Base-by-base conservation (phyloP, 176 grass and related monocot genomes). In the Bolboschoenus planiculmis region DNA sequence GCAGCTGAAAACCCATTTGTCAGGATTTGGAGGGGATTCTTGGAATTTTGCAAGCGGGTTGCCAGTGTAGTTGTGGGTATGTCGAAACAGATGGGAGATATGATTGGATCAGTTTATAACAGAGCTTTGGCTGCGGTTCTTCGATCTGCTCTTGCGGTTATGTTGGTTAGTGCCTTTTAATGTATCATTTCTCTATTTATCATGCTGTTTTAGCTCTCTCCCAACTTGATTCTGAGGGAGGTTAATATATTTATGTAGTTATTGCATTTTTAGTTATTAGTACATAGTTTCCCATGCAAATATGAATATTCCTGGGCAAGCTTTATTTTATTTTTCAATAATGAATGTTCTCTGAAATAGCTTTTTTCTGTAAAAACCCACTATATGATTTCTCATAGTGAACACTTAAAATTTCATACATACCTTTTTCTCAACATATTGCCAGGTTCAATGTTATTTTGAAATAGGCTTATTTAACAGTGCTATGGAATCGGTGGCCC, bases 51-150 rank as follows among this genome's bases (percentile, higher is more conserved):
- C 56, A 86, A 72, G 86, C 10, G 61, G 37, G 61, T 91, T 64
- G 78, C 87, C 24, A 55, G 84, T 18, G 4, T 81, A 78, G 20
- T 83, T 84, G 61, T 82, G 3, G 83, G 87, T 51, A 84, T 89
- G 53, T 66, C 86, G 15, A 85, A 50, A 81, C 63, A 10, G 51
- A 84, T 91, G 72, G 44, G 40, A 76, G 70, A 86, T 40, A 46
- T 89, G 42, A 66, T 91, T 71, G 77, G 13, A 40, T 87, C 67
- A 80, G 53, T 91, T 50, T 99, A 86, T 87, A 2, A 10, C 29
- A 93, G 82, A 89, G 77, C 77, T 83, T 43, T 91, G 43, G 85
- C 84, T 47, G 79, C 86, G 44, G 1, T 95, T 85, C 85, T 99
- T 61, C 86, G 87, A 67, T 95, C 92, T 79, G 20, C 89, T 77